A percentile compares a stretch with the other conserved stretches of the same genome.
Evolutionary conservation across 2,329 filamentous ascomycete genomes (phyloP).

Genomic region (Beauveria sp.): DNA sequence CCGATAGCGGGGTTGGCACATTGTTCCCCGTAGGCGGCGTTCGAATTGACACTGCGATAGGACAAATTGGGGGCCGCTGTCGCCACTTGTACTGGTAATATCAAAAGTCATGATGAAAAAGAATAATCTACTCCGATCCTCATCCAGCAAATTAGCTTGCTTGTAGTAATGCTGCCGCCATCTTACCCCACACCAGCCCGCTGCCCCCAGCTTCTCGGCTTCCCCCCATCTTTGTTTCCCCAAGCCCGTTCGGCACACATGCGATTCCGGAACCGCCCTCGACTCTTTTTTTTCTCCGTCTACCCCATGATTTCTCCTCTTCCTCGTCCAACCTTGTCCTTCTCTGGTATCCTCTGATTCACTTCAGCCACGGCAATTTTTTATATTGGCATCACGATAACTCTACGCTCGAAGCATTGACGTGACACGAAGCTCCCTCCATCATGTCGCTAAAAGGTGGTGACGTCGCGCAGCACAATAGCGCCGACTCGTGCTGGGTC

Average conservation of each 20-base stretch:
- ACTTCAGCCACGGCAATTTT: not conserved
- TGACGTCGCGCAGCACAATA: slow-evolving; percentile 64
- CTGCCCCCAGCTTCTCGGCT: not conserved
- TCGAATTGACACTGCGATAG: not conserved
- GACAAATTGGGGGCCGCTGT: not conserved
- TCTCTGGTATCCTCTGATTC: too few relatives aligned
- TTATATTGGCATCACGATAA: not conserved
- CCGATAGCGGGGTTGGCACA: not conserved
- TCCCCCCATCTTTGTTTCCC: not conserved
- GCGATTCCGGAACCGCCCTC: not conserved
- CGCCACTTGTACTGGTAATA: not conserved
- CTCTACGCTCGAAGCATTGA: not conserved
- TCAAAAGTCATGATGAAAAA: not conserved
- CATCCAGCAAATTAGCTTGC: not conserved
- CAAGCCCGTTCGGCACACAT: not conserved
- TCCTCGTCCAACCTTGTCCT: not conserved
- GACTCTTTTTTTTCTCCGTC: not conserved
- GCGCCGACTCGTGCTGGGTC: slow-evolving; percentile 81
- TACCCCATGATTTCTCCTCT: not conserved
- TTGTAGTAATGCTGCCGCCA: slow-evolving; percentile 2
- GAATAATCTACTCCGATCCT: not conserved
- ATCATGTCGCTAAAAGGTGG: slow-evolving; percentile 41
- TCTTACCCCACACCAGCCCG: slow-evolving; percentile 5
- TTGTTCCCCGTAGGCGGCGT: not conserved
- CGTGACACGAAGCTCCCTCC: not conserved